A percentile compares a stretch with the other conserved stretches of the same genome.
These are phyloP conservation scores for Tetrapisispora taiwanensis DNA, from an alignment of 805 yeast species.

Conservation along the genomic window DNA sequence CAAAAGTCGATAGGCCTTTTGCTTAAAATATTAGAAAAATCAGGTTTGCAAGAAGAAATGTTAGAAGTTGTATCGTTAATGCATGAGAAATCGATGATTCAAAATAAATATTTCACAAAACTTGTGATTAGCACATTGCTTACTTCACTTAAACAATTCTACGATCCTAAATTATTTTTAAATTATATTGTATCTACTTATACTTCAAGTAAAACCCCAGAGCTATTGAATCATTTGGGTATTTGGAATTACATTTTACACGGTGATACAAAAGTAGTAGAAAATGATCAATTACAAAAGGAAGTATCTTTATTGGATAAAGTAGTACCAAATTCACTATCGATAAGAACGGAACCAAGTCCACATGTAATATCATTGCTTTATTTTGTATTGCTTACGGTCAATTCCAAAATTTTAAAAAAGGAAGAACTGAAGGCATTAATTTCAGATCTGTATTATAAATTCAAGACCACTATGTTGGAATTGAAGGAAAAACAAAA, in stretches of 20 bases:
- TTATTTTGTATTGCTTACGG: slow-evolving; percentile 15
- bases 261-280: slow-evolving; percentile 5
- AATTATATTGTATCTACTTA: slow-evolving; percentile 17
- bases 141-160: slow-evolving; percentile 14
- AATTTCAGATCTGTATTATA: slow-evolving; percentile 12
- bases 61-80: slow-evolving; percentile 14
- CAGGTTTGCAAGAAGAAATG: slow-evolving; percentile 20
- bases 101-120: slow-evolving; percentile 13
- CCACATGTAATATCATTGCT: slow-evolving; percentile 16
- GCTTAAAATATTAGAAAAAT: slow-evolving; percentile 7
- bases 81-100: slow-evolving; percentile 5
- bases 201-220: slow-evolving; percentile 5
- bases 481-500: not conserved
- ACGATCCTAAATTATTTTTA: slow-evolving; percentile 22
- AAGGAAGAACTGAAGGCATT: slow-evolving; percentile 9
- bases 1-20: slow-evolving; percentile 3
- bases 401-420: slow-evolving; percentile 7
- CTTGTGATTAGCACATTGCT: slow-evolving; percentile 14
- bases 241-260: slow-evolving; percentile 22
- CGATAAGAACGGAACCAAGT: slow-evolving; percentile 7
- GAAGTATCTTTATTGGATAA: slow-evolving; percentile 6
- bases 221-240: slow-evolving; percentile 21
- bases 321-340: slow-evolving; percentile 8
- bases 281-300: slow-evolving; percentile 3
- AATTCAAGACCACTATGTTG: slow-evolving; percentile 5